Evolutionary conservation across 164 flowering plant genomes (phyloP).

Genomic region (Annona cherimola): DNA sequence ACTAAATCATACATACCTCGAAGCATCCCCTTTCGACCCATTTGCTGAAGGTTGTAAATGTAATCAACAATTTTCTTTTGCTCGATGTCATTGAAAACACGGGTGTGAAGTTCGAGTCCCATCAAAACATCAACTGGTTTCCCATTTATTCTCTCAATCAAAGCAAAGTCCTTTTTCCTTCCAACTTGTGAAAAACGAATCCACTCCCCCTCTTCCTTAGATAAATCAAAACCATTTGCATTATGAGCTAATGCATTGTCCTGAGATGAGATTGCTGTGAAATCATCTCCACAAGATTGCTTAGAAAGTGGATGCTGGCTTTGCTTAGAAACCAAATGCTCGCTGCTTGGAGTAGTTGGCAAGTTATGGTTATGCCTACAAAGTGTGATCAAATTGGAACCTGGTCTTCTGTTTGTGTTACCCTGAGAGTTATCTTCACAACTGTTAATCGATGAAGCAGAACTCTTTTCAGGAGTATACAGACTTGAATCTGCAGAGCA

Average conservation of each 20-base stretch:
- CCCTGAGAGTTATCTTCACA: too few relatives aligned
- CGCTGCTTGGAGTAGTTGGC: slow-evolving; percentile 7
- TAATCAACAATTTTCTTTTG: slow-evolving; percentile 41
- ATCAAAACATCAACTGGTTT: slow-evolving; percentile 32
- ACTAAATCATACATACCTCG: slow-evolving; percentile 27
- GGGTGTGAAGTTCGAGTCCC: slow-evolving; percentile 54
- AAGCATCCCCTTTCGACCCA: slow-evolving; percentile 46
- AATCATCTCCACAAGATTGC: slow-evolving; percentile 13
- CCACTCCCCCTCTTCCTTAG: slow-evolving; percentile 19
- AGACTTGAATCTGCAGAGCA: too few relatives aligned
- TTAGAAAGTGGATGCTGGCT: slow-evolving; percentile 3
- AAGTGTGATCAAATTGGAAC: neutral
- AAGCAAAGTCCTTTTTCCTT: slow-evolving; percentile 39
- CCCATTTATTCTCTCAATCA: slow-evolving; percentile 34
- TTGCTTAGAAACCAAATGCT: slow-evolving; percentile 8
- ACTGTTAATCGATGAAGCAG: too few relatives aligned
- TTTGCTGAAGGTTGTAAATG: slow-evolving; percentile 20
- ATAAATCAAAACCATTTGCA: slow-evolving; percentile 5
- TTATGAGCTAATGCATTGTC: neutral
- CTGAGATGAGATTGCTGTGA: slow-evolving; percentile 3
- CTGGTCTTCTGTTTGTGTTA: slow-evolving; percentile 4
- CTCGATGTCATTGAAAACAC: slow-evolving; percentile 40
- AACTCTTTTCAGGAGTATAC: too few relatives aligned
- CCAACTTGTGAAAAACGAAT: slow-evolving; percentile 27
- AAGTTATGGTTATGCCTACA: neutral